These are phyloP conservation scores for Darksidea phi DNA, from an alignment of 495 filamentous ascomycete genomes.

Conservation along the genomic window DNA sequence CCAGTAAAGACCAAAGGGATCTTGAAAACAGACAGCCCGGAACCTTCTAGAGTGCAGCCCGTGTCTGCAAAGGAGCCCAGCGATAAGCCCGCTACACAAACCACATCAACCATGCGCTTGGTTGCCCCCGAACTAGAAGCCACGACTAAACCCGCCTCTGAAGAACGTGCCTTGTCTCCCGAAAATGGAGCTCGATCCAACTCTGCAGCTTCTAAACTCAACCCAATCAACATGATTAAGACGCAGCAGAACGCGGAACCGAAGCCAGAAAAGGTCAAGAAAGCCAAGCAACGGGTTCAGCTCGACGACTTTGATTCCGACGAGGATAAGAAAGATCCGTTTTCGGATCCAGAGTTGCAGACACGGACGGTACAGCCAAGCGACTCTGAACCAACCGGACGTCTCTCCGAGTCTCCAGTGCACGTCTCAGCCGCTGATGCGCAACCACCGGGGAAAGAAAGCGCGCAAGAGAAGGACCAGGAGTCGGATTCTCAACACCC, in stretches of 20 bases:
- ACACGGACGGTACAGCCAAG: conserved; percentile 29
- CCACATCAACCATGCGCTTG: conserved; percentile 56
- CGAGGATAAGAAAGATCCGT: conserved; percentile 43
- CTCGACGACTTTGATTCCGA: conserved; percentile 52
- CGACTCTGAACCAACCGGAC: conserved; percentile 43
- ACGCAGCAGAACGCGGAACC: conserved; percentile 23
- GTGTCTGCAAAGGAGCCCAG: conserved; percentile 11
- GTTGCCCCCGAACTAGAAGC: conserved; percentile 55
- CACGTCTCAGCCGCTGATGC: conserved; percentile 55
- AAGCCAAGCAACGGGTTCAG: conserved; percentile 49
- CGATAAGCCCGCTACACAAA: conserved; percentile 18
- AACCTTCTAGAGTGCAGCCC: conserved; percentile 19
- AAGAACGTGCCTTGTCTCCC: conserved; percentile 21
- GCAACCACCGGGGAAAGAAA: conserved; percentile 27
- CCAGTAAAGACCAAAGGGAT: conserved; percentile 21
- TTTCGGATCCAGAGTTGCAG: conserved; percentile 38
- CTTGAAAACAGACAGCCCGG: conserved; percentile 34
- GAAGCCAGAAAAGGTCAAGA: conserved; percentile 45
- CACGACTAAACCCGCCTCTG: background rate
- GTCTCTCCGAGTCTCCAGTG: conserved; percentile 74
- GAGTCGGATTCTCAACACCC: conserved; percentile 35
- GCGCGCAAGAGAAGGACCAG: conserved; percentile 16
- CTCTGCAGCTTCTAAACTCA: conserved; percentile 36
- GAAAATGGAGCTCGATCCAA: conserved; percentile 35
- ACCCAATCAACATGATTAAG: conserved; percentile 38